Conservation (phyloP, 352 stramenopile genomes). For the Globisporangium takayamanum region DNA sequence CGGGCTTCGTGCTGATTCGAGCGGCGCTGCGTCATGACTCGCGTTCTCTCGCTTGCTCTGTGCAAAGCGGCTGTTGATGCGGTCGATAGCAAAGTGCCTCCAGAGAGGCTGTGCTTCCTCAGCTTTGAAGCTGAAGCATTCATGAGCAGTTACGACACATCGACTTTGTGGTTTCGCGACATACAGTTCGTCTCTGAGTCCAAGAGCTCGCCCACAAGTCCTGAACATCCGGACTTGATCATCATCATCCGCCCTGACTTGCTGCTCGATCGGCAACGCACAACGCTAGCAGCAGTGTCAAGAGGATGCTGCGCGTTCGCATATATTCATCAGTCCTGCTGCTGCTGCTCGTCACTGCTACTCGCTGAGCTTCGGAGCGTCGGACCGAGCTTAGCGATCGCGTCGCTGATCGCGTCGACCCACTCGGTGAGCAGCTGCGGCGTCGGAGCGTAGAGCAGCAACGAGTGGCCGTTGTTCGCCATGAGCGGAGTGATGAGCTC, state of each 20-base stretch:
- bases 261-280: too few species aligned
- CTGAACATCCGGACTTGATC: too few species aligned
- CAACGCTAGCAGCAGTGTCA: too few species aligned
- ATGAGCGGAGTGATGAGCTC: conserved; percentile 70
- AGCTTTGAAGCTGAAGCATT: too few species aligned
- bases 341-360: conserved; percentile 3
- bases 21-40: conserved; percentile 4
- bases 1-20: conserved; percentile 20
- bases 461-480: conserved; percentile 53
- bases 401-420: conserved; percentile 50
- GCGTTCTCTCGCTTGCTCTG: neutral
- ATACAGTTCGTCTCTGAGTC: too few species aligned
- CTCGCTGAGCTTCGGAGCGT: conserved; percentile 4
- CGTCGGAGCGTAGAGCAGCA: conserved; percentile 60
- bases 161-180: neutral
- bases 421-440: conserved; percentile 41
- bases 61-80: neutral
- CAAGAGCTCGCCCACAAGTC: too few species aligned
- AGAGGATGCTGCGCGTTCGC: too few species aligned
- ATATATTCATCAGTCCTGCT: neutral
- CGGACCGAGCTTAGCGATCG: conserved; percentile 25
- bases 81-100: neutral
- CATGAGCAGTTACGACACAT: too few species aligned
- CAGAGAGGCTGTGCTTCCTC: too few species aligned
- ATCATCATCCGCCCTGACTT: too few species aligned